phyloP scores from a whole-genome alignment of 352 stramenopile species.

The Phytophthora kernoviae region DNA sequence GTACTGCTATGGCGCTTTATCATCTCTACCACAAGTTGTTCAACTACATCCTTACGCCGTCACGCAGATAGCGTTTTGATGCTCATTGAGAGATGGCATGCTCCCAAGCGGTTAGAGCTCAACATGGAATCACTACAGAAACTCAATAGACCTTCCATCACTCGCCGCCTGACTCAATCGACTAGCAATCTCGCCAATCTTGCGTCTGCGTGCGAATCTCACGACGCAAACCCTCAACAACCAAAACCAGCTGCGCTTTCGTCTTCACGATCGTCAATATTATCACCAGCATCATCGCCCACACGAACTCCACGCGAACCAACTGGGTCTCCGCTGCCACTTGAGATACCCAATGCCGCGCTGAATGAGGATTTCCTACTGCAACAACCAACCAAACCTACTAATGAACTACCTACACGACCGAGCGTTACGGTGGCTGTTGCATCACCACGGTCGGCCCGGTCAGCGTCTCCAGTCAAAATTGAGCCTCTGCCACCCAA shows the following conservation, averaged over 20 bases:
- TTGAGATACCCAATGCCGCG: slow-evolving; percentile 1
- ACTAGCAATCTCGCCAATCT: slow-evolving; percentile 2
- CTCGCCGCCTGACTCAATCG: slow-evolving; percentile 29
- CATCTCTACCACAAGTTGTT: slow-evolving; percentile 38
- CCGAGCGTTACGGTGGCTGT: slow-evolving; percentile 8
- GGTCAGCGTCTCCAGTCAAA: slow-evolving; percentile 37
- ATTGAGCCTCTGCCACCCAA: slow-evolving; percentile 35
- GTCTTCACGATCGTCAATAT: slow-evolving; percentile 1
- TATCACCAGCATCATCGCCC: slow-evolving; percentile 16
- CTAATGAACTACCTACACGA: slow-evolving; percentile 15
- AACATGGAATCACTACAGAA: slow-evolving; percentile 78
- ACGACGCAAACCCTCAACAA: slow-evolving; percentile 1
- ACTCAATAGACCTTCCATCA: slow-evolving; percentile 21
- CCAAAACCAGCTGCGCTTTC: not conserved
- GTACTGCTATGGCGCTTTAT: slow-evolving; percentile 71
- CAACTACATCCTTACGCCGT: slow-evolving; percentile 23
- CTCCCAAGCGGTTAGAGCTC: slow-evolving; percentile 65
- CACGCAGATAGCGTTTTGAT: slow-evolving; percentile 51
- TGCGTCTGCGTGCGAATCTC: slow-evolving; percentile 1
- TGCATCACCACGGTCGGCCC: slow-evolving; percentile 19
- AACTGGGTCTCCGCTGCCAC: slow-evolving; percentile 4
- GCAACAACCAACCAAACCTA: slow-evolving; percentile 28
- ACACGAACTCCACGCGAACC: slow-evolving; percentile 23
- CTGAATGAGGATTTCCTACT: not conserved
- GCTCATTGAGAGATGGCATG: slow-evolving; percentile 60